These are phyloP conservation scores for Globisporangium barbulae DNA, from an alignment of 352 stramenopile species.

Conservation along the genomic window DNA sequence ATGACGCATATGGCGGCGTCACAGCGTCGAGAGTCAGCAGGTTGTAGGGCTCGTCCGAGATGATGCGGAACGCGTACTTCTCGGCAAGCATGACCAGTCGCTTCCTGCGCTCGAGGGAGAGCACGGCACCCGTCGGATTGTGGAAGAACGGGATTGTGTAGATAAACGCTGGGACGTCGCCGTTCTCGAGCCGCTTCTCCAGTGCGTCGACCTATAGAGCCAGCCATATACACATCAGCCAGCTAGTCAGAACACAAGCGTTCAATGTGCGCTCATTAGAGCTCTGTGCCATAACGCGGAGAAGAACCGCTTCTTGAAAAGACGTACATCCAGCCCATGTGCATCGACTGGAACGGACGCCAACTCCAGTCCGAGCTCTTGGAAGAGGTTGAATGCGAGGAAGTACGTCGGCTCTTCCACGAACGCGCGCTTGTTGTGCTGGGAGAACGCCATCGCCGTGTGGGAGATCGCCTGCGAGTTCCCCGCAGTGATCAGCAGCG, in stretches of 20 bases:
- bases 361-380: constrained; percentile 81
- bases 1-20: constrained; percentile 31
- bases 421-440: constrained; percentile 83
- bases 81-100: constrained; percentile 76
- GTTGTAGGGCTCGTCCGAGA: constrained; percentile 95
- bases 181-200: constrained; percentile 52
- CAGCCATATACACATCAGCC: neutral
- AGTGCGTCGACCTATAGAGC: constrained; percentile 52
- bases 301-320: neutral
- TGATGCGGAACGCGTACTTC: constrained; percentile 81
- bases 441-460: constrained; percentile 65
- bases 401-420: constrained; percentile 94
- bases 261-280: neutral
- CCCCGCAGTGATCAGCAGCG: constrained; percentile 86
- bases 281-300: neutral
- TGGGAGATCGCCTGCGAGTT: constrained; percentile 92
- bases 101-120: constrained; percentile 62
- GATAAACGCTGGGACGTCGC: constrained; percentile 82
- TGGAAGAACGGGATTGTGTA: constrained; percentile 94
- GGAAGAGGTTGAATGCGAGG: constrained; percentile 89
- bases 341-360: constrained; percentile 72
- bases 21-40: constrained; percentile 73
- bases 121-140: constrained; percentile 88
- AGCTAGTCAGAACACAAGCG: neutral
- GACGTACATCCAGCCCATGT: constrained; percentile 63